Percentiles rank a stretch among this genome's conserved stretches.
These are phyloP conservation scores for Pisolithus orientalis DNA, from an alignment of 768 basidiomycete genomes.

Conservation along the genomic window DNA sequence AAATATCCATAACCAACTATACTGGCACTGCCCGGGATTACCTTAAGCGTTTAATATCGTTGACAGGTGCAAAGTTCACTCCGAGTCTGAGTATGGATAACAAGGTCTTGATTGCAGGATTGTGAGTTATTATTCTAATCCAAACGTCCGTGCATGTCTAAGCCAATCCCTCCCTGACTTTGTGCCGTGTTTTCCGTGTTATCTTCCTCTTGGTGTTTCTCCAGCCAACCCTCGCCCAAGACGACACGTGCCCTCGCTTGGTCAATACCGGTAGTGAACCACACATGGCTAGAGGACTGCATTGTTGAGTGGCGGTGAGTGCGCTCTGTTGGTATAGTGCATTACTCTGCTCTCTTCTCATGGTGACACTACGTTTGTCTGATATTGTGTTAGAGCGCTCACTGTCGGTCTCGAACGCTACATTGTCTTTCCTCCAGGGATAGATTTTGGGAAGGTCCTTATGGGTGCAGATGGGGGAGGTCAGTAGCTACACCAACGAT, in stretches of 20 bases:
- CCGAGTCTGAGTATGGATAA: slow-evolving; percentile 75
- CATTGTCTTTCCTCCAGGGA: slow-evolving; percentile 57
- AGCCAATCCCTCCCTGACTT: background rate
- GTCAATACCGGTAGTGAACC: slow-evolving; percentile 85
- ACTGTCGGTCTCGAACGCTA: slow-evolving; percentile 63
- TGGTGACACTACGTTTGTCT: background rate
- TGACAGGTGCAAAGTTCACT: slow-evolving; percentile 77
- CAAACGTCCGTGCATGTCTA: background rate
- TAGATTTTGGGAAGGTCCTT: slow-evolving; percentile 52
- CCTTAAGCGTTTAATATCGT: slow-evolving; percentile 71
- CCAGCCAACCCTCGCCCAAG: slow-evolving; percentile 45
- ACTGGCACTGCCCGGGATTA: slow-evolving; percentile 84
- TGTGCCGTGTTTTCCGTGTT: slow-evolving; percentile 25
- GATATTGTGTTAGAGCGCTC: slow-evolving; percentile 32
- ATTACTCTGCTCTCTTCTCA: background rate
- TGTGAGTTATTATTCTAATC: slow-evolving; percentile 41
- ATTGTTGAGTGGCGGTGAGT: slow-evolving; percentile 64
- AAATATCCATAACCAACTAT: slow-evolving; percentile 85
- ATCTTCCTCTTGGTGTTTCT: slow-evolving; percentile 14
- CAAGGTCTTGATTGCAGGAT: slow-evolving; percentile 78
- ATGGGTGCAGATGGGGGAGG: slow-evolving; percentile 13
- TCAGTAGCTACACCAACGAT: slow-evolving; percentile 1
- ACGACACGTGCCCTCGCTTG: slow-evolving; percentile 68
- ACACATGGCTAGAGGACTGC: slow-evolving; percentile 89
- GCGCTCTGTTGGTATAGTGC: background rate